Conservation (phyloP, 768 basidiomycete genomes). For the Pisolithus albus region DNA sequence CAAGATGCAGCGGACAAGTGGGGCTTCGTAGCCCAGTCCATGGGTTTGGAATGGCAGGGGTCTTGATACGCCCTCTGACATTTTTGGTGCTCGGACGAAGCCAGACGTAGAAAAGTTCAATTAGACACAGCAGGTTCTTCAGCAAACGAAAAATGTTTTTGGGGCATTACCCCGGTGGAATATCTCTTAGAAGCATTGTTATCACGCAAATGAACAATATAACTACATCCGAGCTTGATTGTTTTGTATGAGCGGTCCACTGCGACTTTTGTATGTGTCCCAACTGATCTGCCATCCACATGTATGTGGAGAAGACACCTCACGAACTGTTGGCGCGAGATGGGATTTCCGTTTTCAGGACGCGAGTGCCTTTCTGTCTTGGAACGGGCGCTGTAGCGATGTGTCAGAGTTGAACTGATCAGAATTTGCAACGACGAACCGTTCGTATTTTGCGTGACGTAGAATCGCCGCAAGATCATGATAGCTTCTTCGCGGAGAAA, state of each 20-base stretch:
- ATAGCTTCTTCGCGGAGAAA: conserved; percentile 80
- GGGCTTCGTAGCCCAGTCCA: conserved; percentile 64
- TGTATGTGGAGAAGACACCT: neutral
- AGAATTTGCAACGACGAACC: conserved; percentile 42
- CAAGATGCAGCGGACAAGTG: conserved; percentile 72
- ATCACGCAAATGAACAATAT: no score
- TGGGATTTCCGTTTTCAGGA: conserved; percentile 76
- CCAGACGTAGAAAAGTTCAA: neutral
- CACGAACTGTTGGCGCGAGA: neutral
- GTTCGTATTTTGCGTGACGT: conserved; percentile 88
- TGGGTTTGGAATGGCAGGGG: conserved; percentile 41
- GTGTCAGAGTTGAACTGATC: no score
- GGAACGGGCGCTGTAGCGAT: conserved; percentile 69
- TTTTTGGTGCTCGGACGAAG: neutral
- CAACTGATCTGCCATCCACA: no score
- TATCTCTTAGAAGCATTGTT: no score
- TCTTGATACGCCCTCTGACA: neutral
- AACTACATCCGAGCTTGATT: no score
- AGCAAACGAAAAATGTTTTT: neutral
- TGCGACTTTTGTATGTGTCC: no score
- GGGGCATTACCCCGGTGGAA: no score
- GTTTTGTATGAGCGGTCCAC: no score
- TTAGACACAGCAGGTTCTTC: neutral
- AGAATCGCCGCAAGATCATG: conserved; percentile 79
- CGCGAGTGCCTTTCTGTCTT: conserved; percentile 77